Base-by-base conservation (phyloP, 106 monocot genomes). In the Platanthera zijinensis region DNA sequence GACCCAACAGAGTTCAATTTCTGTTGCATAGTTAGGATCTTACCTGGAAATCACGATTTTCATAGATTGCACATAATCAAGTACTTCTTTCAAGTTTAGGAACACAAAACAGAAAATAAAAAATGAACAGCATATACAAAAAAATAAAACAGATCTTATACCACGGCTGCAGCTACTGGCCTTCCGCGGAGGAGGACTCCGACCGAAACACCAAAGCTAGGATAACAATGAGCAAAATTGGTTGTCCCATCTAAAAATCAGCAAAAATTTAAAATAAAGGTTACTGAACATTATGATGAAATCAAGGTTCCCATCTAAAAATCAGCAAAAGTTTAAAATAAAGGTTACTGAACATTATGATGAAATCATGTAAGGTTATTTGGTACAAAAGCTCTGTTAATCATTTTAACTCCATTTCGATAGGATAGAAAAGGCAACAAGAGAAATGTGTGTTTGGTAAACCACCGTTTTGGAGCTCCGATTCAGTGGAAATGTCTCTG, bases 221-320 rank as follows among this genome's bases (percentile, higher is more conserved):
- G 99, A 76, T 99, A 99, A 77, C 94, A 71, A 79, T 99, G 99
- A 32, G 99, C 99, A 83, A 99, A 99, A 77, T 99, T 99, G 71
- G 99, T 99, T 21, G 99, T 99, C 82, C 99, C 99, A 90, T 99
- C 99, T 97, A 83, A 17, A 73, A 59, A 74, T 76, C 79, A 78
- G 62, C 21, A 78, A 71, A 13, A 62, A 15, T 19, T 75, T 21
- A 45, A 53, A 51, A 9, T 72, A 50, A 72, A 51, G 13, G 13
- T 51, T 51, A 72, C 49, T 11, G 51, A 51, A 5, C 8, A 15
- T 70, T 70, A 18, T 48, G n/a, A 17, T 70, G 0, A 14, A 70
- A n/a, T 47, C 13, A 70, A 8, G 6, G 25, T 0, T 25, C 25
- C 25, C 25, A 25, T 25, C 25, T 25, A 25, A 25, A 25, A 25